Conservation (phyloP, 129 eudicot genomes). For the Logfia minima region DNA sequence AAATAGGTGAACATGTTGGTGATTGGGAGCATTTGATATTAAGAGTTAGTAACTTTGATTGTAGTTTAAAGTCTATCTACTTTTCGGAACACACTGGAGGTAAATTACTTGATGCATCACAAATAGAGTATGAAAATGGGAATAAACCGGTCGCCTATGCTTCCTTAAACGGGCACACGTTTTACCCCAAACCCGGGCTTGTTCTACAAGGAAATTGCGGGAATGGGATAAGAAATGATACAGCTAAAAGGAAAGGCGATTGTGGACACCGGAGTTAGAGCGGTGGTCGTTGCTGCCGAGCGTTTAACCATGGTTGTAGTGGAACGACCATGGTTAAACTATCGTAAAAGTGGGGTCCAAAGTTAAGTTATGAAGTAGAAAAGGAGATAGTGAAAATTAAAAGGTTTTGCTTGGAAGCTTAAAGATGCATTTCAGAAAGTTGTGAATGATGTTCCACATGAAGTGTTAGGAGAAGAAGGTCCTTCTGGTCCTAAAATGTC, state of each 20-base stretch:
- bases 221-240: conserved; percentile 67
- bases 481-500: conserved; percentile 42
- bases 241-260: conserved; percentile 47
- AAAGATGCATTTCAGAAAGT: conserved; percentile 32
- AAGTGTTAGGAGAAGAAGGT: conserved; percentile 42
- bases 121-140: conserved; percentile 35
- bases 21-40: conserved; percentile 65
- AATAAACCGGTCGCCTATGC: conserved; percentile 48
- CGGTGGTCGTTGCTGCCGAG: conserved; percentile 41
- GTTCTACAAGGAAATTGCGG: conserved; percentile 55
- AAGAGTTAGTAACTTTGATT: conserved; percentile 50
- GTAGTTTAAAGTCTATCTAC: conserved; percentile 36
- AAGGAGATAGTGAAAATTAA: conserved; percentile 56
- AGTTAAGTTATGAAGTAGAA: conserved; percentile 44
- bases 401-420: conserved; percentile 48
- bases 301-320: conserved; percentile 30
- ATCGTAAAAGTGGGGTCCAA: conserved; percentile 79
- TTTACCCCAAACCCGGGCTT: conserved; percentile 39
- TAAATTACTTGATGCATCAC: conserved; percentile 40
- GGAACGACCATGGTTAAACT: conserved; percentile 73
- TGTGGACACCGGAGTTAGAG: conserved; percentile 53
- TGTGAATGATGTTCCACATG: conserved; percentile 35
- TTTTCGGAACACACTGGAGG: conserved; percentile 56
- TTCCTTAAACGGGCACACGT: conserved; percentile 52
- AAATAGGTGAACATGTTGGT: conserved; percentile 64